Base-by-base conservation (phyloP, 176 grass and related monocot genomes). In the Dendrocalamus sinicus region DNA sequence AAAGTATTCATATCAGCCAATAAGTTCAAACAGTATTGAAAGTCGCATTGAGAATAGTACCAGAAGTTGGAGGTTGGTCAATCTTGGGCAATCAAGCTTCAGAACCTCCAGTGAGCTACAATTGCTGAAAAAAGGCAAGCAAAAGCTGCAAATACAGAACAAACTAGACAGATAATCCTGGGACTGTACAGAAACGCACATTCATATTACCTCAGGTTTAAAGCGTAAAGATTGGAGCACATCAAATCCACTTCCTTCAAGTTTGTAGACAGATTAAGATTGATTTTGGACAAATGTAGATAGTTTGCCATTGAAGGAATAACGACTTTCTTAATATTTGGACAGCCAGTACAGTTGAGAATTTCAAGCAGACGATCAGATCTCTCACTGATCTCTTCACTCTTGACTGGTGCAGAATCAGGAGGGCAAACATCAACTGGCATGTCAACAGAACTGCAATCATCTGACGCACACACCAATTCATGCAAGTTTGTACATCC, bases 321-420 rank as follows among this genome's bases (percentile, higher is more conserved):
- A 70, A 88, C 63, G 79, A 96, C 88, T 93, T 94, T 99, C 76
- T 89, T 96, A 76, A 99, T 89, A 77, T 94, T 99, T 77, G 93
- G 93, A 73, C 96, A 99, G 14, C 96, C 96, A 15, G 96, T 99
- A 82, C 93, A 99, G 30, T 90, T 96, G 43, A 99, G 84, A 92
- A 96, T 86, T 89, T 99, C 90, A 83, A 99, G 91, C 73, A 90
- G 85, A 78, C 77, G 76, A 47, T 88, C 88, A 19, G 83, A 69
- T 40, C 80, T 86, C 84, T 59, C 83, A 45, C 23, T 87, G 45
- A 30, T 79, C 63, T 76, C 78, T 47, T 85, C 76, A 70, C 17
- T 83, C 39, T 83, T 79, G 39, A 73, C 28, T 65, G 70, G 46
- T 83, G 60, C 75, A 44, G 47, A 83, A 91, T 86, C 76, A 66